Evolutionary conservation across 371 early-diverging fungal genomes (phyloP), one percentile per base, ranked within the genome.

Genomic region (Massospora cicadina): DNA sequence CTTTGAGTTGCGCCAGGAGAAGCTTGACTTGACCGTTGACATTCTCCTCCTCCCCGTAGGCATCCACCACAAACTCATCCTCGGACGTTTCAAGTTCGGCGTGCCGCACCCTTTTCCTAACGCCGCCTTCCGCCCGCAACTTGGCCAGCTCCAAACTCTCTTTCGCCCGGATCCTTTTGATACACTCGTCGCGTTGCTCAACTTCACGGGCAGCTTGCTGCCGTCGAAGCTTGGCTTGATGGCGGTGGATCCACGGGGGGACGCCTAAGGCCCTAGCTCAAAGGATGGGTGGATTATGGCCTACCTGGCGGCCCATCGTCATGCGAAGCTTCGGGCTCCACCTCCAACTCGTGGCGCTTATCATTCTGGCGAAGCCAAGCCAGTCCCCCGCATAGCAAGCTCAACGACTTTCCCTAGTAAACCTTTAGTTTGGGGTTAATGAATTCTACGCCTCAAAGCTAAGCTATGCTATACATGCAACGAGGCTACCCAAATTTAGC

Each of bases 361-460:
- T 57, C 58, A 57, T 57, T 57, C 12, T 23, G 10, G 17, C 28
- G 23, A 25, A 92, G 76, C 95, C 95, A 93, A 23, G 74, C 80
- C 5, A 93, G 69, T 0, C 89, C 77, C 12, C 90, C 90, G 70
- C 91, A 91, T 32, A 93, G 81, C 28, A 93, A 73, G 65, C 86
- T 86, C 2, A 95, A 78, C 17, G 90, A 87, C 75, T 94, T 93
- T 29, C 93, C 93, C 82, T 84, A 64, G 13, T 29, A n/a, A n/a
- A 26, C 56, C 33, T 25, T 2, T 29, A 68, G 12, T 30, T 31
- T 2, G 30, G 0, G 24, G 29, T 10, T 5, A 21, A 58, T 24
- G 27, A 27, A 12, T 13, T 17, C 0, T 26, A 92, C 75, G 93
- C 95, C 92, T 24, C 17, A 43, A 43, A 17, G 43, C 43, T 43